Base-by-base conservation (phyloP, 768 basidiomycete genomes). In the Termitomyces eurrhizus region DNA sequence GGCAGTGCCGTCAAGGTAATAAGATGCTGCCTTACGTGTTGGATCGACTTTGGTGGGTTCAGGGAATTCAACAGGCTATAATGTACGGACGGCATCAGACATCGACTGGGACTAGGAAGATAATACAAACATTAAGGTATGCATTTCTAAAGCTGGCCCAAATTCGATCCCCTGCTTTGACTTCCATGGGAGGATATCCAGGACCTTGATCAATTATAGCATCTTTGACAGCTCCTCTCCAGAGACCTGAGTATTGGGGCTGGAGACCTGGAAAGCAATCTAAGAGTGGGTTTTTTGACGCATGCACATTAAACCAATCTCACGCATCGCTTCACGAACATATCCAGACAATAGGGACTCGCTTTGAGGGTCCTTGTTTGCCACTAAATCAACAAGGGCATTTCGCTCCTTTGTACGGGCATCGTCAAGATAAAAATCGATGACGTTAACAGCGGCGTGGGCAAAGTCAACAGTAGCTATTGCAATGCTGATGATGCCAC, bases 341-440 rank as follows among this genome's bases (percentile, higher is more conserved):
- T 84, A 85, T 21, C 82, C 83, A 9, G 68, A 71, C 7, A 84
- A 66, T 26, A 77, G 58, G 41, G 76, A 72, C 7, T 65, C 67
- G 55, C 75, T 75, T 35, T 70, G 62, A 4, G 65, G 51, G 60
- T 77, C 76, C 7, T 67, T 68, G 37, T 68, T 67, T 33, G 72
- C 64, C 5, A 74, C 68, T 0, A 83, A 70, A 49, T 70, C 62
- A 29, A 76, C 45, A 35, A 83, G 77, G 21, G 77, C 74, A 0
- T 67, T 71, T 12, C 73, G 69, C 61, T 83, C 79, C 51, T 68
- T 68, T 8, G 71, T 72, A 16, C 72, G 74, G 24, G 66, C 68
- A 42, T 78, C 77, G 44, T 78, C 77, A 29, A 86, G 68, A 68
- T 82, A 85, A 70, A 84, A 83, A 63, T 84, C 78, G 51, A 86